Base-by-base conservation (phyloP, 208 protist species). In the Lotmaria passim region DNA sequence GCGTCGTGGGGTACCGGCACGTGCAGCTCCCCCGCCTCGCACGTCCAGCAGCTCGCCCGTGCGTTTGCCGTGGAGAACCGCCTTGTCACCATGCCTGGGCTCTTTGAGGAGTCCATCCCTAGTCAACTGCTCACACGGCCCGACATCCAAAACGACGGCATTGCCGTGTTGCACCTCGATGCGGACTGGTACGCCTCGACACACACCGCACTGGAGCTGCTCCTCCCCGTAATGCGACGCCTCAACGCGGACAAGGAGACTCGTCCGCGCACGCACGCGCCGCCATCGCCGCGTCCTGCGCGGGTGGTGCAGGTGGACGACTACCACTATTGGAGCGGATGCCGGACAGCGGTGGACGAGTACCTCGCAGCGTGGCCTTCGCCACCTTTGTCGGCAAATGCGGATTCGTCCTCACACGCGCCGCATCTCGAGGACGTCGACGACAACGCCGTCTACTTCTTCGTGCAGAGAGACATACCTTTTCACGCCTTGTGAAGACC, bases 161-260 rank as follows among this genome's bases (percentile, higher is more conserved):
- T 95, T 21, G 76, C 73, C 5, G 65, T 95, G 36, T 58, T 91
- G 17, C 90, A 95, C 74, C 30, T 89, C 7, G 90, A 93, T 67
- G 86, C 82, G 3, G 86, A 95, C 70, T 95, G 87, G 87, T 93
- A 95, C 69, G 78, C 78, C 28, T 92, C 90, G 17, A 91, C 83
- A 24, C 75, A 67, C 43, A 75, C 55, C 39, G 79, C 66, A 12
- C 67, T 94, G n/a, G 67, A 79, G 10, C 56, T 79, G 34, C 41
- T 85, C 19, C 69, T 81, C 44, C 84, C 80, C 1, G 52, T 70
- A 11, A 75, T 91, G 69, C 31, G 50, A 17, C 53, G 53, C n/a
- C 23, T 24, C 12, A 26, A 56, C 1, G 39, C 30, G 4, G 65
- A 14, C 24, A 38, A 6, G 23, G 8, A 2, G 43, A 21, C 26